phyloP scores from a whole-genome alignment of 225 moss, liverwort and hornwort species.

The Climacium dendroides region DNA sequence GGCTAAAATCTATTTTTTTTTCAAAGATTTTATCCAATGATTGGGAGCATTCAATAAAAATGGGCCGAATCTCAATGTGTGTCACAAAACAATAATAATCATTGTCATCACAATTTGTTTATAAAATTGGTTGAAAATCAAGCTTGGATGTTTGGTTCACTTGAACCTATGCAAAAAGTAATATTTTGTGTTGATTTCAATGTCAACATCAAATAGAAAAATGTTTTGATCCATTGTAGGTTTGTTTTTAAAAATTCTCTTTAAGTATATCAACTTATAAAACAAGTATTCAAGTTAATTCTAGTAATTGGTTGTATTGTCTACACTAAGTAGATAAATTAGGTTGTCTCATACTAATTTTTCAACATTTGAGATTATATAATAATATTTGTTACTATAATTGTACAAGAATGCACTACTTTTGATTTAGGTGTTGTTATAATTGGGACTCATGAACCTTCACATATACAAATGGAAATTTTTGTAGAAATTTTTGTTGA shows the following conservation, averaged over 20 bases:
- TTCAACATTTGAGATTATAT: too few species aligned
- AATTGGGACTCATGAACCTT: too few species aligned
- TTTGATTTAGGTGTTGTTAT: too few species aligned
- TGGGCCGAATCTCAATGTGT: not conserved
- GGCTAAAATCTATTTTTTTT: too few species aligned
- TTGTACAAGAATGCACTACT: too few species aligned
- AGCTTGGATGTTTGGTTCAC: not conserved
- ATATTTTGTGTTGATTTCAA: fast-evolving
- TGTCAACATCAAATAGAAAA: not conserved
- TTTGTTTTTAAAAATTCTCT: not conserved
- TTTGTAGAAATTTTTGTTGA: too few species aligned
- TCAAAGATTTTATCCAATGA: too few species aligned
- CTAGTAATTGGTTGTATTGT: not conserved
- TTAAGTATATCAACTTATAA: not conserved
- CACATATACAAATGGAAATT: too few species aligned
- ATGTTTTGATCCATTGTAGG: not conserved
- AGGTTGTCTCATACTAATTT: too few species aligned
- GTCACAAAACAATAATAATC: not conserved
- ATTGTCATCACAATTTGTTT: not conserved
- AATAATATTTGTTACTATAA: too few species aligned
- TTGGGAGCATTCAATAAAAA: not conserved
- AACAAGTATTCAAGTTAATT: not conserved
- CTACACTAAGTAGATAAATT: too few species aligned
- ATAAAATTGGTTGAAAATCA: too few species aligned
- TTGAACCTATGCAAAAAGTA: not conserved